These are phyloP conservation scores for Polyplosphaeria fusca DNA, from an alignment of 495 filamentous ascomycete genomes.

Conservation along the genomic window DNA sequence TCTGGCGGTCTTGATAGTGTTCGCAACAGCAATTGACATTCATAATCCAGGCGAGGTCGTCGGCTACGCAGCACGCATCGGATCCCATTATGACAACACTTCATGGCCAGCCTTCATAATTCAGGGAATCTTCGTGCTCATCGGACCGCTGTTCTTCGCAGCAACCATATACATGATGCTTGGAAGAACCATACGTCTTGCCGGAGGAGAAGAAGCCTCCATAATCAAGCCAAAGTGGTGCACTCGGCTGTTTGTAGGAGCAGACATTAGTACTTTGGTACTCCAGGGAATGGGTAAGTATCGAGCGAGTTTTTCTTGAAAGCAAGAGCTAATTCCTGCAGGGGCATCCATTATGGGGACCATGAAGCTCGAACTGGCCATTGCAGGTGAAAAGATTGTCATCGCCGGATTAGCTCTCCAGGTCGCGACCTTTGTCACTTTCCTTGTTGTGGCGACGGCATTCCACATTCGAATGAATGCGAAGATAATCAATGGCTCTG, in stretches of 20 bases:
- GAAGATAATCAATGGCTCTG: constrained; percentile 14
- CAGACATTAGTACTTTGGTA: constrained; percentile 36
- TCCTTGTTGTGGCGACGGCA: constrained; percentile 27
- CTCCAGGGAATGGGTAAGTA: constrained; percentile 27
- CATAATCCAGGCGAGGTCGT: constrained; percentile 18
- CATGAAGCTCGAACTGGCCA: constrained; percentile 17
- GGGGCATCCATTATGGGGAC: constrained; percentile 23
- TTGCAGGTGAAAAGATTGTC: constrained; percentile 36
- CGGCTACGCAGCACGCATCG: constrained; percentile 26
- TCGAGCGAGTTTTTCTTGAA: not conserved
- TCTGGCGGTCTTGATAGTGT: not conserved
- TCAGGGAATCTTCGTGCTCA: constrained; percentile 36
- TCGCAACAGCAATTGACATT: too few relatives aligned
- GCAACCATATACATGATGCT: constrained; percentile 45
- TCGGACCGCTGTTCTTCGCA: constrained; percentile 37
- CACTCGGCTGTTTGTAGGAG: constrained; percentile 39
- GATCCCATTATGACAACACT: constrained; percentile 15
- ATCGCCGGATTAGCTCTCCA: constrained; percentile 36
- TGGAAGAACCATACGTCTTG: constrained; percentile 36
- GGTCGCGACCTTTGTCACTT: constrained; percentile 36
- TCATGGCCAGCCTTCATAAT: constrained; percentile 35
- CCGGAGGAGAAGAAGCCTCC: constrained; percentile 31
- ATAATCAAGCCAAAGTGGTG: constrained; percentile 33
- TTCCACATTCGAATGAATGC: constrained; percentile 33
- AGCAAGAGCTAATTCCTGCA: not conserved